These are phyloP conservation scores for Yamadazyma spencermartinsiae DNA, from an alignment of 1,139 yeast species.

Conservation along the genomic window DNA sequence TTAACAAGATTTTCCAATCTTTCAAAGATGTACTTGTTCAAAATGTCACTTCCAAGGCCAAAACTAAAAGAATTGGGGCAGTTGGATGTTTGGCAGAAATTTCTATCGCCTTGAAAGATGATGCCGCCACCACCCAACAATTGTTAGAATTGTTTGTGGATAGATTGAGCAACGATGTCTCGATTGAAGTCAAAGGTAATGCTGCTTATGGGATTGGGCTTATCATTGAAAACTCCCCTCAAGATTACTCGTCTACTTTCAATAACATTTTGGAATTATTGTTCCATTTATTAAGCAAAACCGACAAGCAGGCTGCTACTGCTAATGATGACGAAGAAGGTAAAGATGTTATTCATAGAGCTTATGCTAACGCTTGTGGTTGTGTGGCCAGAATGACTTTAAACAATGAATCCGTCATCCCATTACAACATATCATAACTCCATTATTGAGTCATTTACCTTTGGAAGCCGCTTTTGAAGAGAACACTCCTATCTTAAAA, in stretches of 20 bases:
- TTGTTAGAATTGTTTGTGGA: constrained; percentile 68
- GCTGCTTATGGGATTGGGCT: constrained; percentile 97
- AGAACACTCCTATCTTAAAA: constrained; percentile 86
- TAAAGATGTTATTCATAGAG: constrained; percentile 77
- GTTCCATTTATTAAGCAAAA: constrained; percentile 76
- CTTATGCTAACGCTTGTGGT: constrained; percentile 94
- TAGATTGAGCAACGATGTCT: constrained; percentile 72
- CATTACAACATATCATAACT: constrained; percentile 77
- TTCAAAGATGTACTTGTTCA: constrained; percentile 68
- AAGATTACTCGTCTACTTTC: constrained; percentile 64
- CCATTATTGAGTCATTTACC: constrained; percentile 81
- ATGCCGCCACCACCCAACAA: constrained; percentile 68
- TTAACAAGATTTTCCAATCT: constrained; percentile 67
- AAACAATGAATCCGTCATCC: constrained; percentile 71
- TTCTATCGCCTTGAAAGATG: constrained; percentile 68
- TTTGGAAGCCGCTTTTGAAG: constrained; percentile 85
- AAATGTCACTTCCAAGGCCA: constrained; percentile 64
- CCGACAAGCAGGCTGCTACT: constrained; percentile 65
- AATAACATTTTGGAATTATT: constrained; percentile 71
- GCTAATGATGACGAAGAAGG: constrained; percentile 72
- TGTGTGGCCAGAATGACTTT: constrained; percentile 92
- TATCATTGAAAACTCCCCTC: constrained; percentile 57
- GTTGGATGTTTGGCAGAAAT: constrained; percentile 93
- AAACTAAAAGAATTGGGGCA: constrained; percentile 76
- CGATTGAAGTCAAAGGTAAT: constrained; percentile 88